Evolutionary conservation across 148 eudicot genomes (phyloP).

Genomic region (Vaccinium vitisidaea): DNA sequence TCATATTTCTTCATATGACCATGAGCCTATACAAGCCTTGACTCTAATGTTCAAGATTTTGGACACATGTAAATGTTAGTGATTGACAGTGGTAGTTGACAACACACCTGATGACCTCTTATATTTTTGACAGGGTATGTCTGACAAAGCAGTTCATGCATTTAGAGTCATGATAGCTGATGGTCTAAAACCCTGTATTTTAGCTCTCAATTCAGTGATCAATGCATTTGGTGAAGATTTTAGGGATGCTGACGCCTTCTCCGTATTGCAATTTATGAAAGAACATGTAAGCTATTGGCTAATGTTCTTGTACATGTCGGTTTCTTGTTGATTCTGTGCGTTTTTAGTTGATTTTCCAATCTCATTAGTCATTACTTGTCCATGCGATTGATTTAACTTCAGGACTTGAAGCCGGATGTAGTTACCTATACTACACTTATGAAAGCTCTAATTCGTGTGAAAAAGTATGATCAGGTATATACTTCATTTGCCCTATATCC

Average conservation of each 20-base stretch:
- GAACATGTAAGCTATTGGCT: conserved; percentile 59
- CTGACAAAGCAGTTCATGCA: conserved; percentile 89
- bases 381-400: conserved; percentile 27
- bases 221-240: conserved; percentile 97
- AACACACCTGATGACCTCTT: neutral
- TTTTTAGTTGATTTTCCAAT: conserved; percentile 5
- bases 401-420: conserved; percentile 93
- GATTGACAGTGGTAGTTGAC: conserved; percentile 2
- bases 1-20: neutral
- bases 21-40: neutral
- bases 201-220: conserved; percentile 85
- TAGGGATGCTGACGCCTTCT: conserved; percentile 83
- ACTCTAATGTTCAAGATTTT: neutral
- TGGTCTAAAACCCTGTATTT: conserved; percentile 75
- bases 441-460: conserved; percentile 85
- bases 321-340: neutral
- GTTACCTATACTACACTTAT: conserved; percentile 92
- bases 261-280: conserved; percentile 92
- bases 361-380: conserved; percentile 3
- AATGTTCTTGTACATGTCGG: neutral
- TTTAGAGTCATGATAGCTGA: conserved; percentile 86
- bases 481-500: neutral
- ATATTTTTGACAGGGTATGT: conserved; percentile 62
- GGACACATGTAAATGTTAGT: neutral
- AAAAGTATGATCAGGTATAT: conserved; percentile 75